phyloP scores from a whole-genome alignment of 1,284 basidiomycete genomes.

The Ustilago sp. region DNA sequence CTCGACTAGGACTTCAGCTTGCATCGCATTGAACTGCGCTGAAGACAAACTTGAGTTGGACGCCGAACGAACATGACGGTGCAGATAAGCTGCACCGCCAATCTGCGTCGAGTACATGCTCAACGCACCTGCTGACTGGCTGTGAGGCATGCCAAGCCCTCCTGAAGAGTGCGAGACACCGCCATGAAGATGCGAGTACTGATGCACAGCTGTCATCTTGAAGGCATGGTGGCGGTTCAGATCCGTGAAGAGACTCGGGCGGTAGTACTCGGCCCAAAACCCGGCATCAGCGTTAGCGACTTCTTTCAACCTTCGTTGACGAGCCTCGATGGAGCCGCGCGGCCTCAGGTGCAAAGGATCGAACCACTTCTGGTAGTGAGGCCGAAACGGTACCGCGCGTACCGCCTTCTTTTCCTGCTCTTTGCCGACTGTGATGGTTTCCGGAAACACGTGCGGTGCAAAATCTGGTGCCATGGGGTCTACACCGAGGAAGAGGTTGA shows the following conservation, averaged over 20 bases:
- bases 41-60: constrained; percentile 41
- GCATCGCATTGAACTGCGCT: constrained; percentile 18
- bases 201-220: constrained; percentile 69
- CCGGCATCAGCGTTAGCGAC: constrained; percentile 58
- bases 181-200: constrained; percentile 34
- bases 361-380: constrained; percentile 60
- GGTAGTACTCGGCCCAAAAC: constrained; percentile 69
- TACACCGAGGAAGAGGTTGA: constrained; percentile 95
- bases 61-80: constrained; percentile 29
- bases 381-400: constrained; percentile 35
- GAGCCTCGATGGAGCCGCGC: constrained; percentile 36
- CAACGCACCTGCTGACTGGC: constrained; percentile 32
- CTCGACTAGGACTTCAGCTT: constrained; percentile 30
- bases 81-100: constrained; percentile 23
- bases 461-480: constrained; percentile 47
- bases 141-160: constrained; percentile 36
- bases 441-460: constrained; percentile 35
- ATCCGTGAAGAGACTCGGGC: constrained; percentile 67
- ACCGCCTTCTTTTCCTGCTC: constrained; percentile 15
- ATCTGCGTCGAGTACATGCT: constrained; percentile 47
- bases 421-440: constrained; percentile 15
- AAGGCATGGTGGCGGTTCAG: constrained; percentile 67
- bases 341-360: constrained; percentile 51
- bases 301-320: constrained; percentile 49
- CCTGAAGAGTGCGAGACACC: constrained; percentile 25